These are phyloP conservation scores for Phytopythium chamaehyphon DNA, from an alignment of 352 stramenopile genomes.

Conservation along the genomic window DNA sequence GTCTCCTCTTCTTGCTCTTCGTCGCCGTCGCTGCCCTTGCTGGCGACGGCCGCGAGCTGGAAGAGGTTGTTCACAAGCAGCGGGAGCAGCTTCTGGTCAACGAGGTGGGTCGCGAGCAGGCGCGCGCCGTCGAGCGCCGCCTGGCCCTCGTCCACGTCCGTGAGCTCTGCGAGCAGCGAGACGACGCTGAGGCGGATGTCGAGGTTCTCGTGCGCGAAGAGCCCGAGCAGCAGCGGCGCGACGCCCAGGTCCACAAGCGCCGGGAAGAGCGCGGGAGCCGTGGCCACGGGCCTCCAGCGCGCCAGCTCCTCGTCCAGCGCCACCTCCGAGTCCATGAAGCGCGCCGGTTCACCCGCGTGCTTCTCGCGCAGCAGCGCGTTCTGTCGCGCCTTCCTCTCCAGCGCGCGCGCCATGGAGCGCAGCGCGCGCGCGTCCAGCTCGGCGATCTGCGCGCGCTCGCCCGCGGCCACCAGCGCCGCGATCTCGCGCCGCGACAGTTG, in stretches of 20 bases:
- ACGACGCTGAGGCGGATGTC: slow-evolving; percentile 62
- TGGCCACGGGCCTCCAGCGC: slow-evolving; percentile 53
- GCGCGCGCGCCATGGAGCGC: slow-evolving; percentile 58
- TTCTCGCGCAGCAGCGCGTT: slow-evolving; percentile 83
- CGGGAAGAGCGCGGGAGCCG: slow-evolving; percentile 53
- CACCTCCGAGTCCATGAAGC: slow-evolving; percentile 86
- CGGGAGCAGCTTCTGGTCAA: slow-evolving; percentile 56
- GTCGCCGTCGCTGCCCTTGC: slow-evolving; percentile 11
- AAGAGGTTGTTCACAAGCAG: slow-evolving; percentile 46
- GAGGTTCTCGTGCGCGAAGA: slow-evolving; percentile 81
- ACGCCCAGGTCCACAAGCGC: slow-evolving; percentile 59
- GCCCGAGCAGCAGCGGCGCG: slow-evolving; percentile 61
- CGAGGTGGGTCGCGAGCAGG: slow-evolving; percentile 43
- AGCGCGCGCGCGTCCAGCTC: slow-evolving; percentile 65
- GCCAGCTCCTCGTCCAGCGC: slow-evolving; percentile 49
- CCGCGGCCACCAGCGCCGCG: slow-evolving; percentile 36
- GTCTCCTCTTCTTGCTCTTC: slow-evolving; percentile 47
- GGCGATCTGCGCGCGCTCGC: slow-evolving; percentile 39
- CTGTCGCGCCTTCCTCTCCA: slow-evolving; percentile 69
- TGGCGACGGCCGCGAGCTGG: slow-evolving; percentile 19
- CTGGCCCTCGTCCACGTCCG: slow-evolving; percentile 56
- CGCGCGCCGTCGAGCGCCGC: slow-evolving; percentile 32
- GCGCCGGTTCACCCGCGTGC: slow-evolving; percentile 63
- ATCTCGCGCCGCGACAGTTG: slow-evolving; percentile 28
- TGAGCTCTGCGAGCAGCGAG: slow-evolving; percentile 63